phyloP scores from a whole-genome alignment of 2,329 filamentous ascomycete genomes.

The Phyllosticta ampelicida region DNA sequence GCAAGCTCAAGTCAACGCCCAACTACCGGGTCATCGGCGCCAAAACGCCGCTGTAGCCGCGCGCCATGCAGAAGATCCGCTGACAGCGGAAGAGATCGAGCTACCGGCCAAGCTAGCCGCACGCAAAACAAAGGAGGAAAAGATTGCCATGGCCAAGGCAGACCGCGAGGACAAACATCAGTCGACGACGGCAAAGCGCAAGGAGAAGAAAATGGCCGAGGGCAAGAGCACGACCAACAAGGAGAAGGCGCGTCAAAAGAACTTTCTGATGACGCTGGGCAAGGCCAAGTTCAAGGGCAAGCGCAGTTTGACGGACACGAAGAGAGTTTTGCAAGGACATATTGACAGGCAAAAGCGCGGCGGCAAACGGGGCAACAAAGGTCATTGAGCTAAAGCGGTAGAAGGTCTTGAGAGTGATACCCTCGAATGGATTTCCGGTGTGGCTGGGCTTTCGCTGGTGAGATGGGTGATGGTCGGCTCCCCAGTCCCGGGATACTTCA shows the following conservation, averaged over 20 bases:
- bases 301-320: constrained; percentile 79
- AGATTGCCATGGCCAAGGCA: constrained; percentile 69
- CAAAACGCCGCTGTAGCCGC: constrained; percentile 27
- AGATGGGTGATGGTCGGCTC: background rate
- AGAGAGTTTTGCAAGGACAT: constrained; percentile 69
- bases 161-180: constrained; percentile 78
- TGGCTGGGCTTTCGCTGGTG: background rate
- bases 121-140: constrained; percentile 83
- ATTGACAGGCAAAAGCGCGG: constrained; percentile 74
- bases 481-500: background rate
- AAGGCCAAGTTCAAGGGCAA: constrained; percentile 96
- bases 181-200: constrained; percentile 70
- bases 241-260: constrained; percentile 96
- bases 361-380: constrained; percentile 62
- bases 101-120: constrained; percentile 65
- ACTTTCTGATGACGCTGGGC: constrained; percentile 94
- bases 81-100: constrained; percentile 88
- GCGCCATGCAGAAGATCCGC: constrained; percentile 72
- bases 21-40: constrained; percentile 37
- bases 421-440: background rate
- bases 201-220: constrained; percentile 75
- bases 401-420: background rate
- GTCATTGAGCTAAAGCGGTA: background rate
- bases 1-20: constrained; percentile 58
- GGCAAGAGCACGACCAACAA: constrained; percentile 96